phyloP scores from a whole-genome alignment of 2,329 filamentous ascomycete genomes.

The Colletotrichum neosansevieriae region DNA sequence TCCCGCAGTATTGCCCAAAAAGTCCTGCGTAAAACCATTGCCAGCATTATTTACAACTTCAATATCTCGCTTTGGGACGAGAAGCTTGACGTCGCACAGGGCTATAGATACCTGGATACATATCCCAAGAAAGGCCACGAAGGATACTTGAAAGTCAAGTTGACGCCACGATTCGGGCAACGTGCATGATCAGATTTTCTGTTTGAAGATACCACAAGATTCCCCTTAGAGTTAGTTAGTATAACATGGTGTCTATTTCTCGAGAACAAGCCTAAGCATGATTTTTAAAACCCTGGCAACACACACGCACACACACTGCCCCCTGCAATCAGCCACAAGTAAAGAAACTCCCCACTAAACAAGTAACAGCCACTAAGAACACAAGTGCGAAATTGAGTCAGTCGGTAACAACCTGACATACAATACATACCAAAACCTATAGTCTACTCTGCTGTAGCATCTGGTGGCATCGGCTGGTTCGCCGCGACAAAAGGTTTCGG shows the following conservation, averaged over 20 bases:
- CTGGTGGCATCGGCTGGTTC: constrained; percentile 21
- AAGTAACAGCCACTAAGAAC: too few species aligned
- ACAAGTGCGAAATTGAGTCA: too few species aligned
- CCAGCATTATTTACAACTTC: constrained; percentile 39
- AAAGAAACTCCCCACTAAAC: too few species aligned
- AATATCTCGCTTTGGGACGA: constrained; percentile 37
- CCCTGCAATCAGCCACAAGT: too few species aligned
- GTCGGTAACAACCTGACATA: too few species aligned
- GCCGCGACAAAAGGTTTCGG: constrained; percentile 19
- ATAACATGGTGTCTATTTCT: too few species aligned
- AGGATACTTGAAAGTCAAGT: constrained; percentile 32
- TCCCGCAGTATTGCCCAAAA: constrained; percentile 32
- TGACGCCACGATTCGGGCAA: constrained; percentile 20
- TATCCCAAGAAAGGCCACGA: constrained; percentile 37
- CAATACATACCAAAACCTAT: background rate
- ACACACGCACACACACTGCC: background rate
- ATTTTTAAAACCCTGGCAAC: background rate
- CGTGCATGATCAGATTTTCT: constrained; percentile 15
- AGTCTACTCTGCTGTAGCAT: background rate
- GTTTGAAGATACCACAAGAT: background rate
- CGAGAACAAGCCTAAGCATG: too few species aligned
- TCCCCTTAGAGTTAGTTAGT: background rate
- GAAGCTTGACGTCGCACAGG: constrained; percentile 9
- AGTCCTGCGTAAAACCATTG: constrained; percentile 40
- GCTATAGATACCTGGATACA: constrained; percentile 34